These are phyloP conservation scores for Rhytidiadelphus loreus DNA, from an alignment of 225 moss, liverwort and hornwort species.

Conservation along the genomic window DNA sequence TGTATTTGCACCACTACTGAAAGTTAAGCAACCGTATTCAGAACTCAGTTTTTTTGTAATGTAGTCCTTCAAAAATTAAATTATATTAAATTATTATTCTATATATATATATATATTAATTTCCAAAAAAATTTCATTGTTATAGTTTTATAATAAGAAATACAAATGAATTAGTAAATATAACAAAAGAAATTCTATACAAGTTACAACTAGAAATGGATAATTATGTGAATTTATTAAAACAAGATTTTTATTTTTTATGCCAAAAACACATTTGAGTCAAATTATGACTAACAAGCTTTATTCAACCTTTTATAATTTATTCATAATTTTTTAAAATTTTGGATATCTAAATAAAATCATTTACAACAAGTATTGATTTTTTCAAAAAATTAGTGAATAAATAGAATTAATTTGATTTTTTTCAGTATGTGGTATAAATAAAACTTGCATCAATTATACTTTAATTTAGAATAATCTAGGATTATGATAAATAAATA, in stretches of 20 bases:
- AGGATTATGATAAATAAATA: neutral
- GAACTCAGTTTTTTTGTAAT: too few species aligned
- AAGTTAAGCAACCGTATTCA: too few species aligned
- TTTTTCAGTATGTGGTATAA: too few species aligned
- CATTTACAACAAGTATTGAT: accelerated
- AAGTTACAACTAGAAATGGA: neutral
- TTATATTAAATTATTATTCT: too few species aligned
- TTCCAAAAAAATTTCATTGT: accelerated
- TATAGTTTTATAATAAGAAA: neutral
- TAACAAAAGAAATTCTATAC: too few species aligned
- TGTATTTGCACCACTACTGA: too few species aligned
- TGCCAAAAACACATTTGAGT: neutral
- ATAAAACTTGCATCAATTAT: neutral
- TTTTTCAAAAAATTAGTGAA: neutral
- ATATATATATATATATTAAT: too few species aligned
- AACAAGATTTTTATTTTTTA: too few species aligned
- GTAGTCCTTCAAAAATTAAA: too few species aligned
- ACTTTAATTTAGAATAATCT: neutral
- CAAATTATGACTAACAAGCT: neutral
- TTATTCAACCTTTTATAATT: neutral
- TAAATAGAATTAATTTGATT: neutral
- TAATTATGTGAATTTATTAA: too few species aligned
- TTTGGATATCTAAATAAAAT: neutral
- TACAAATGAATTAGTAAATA: neutral
- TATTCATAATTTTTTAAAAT: neutral